Evolutionary conservation across 2,329 filamentous ascomycete genomes (phyloP).

Genomic region (Intubia oerlemansii): DNA sequence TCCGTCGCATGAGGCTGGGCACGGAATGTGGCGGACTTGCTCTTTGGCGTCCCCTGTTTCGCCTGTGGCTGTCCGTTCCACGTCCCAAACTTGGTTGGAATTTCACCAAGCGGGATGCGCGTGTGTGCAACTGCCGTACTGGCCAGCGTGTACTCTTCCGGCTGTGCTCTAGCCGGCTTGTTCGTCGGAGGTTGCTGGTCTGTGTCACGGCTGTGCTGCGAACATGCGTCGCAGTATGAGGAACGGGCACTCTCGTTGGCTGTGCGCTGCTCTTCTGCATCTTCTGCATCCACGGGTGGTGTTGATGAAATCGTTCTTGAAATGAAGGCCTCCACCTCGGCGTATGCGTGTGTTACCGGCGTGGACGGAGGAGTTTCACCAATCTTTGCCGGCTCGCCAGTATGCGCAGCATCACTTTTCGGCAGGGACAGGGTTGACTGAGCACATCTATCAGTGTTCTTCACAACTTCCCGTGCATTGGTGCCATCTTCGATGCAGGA

Average conservation of each 20-base stretch:
- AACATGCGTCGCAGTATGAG: slow-evolving; percentile 4
- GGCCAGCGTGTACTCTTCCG: too few species aligned
- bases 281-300: neutral
- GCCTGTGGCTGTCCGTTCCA: slow-evolving; percentile 8
- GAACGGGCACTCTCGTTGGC: slow-evolving; percentile 1
- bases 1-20: too few species aligned
- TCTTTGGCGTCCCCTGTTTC: too few species aligned
- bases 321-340: slow-evolving; percentile 6
- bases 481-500: neutral
- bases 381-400: too few species aligned
- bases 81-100: slow-evolving; percentile 7
- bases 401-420: too few species aligned
- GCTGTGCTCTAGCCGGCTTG: too few species aligned
- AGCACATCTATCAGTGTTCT: neutral
- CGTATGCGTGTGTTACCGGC: slow-evolving; percentile 6
- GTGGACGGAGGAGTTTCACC: too few species aligned
- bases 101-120: neutral
- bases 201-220: neutral
- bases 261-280: neutral
- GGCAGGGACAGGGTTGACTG: slow-evolving; percentile 1
- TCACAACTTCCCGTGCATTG: neutral
- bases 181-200: too few species aligned
- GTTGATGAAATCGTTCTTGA: neutral
- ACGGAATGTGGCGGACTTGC: too few species aligned
- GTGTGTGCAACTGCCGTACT: neutral